Percentiles rank a stretch among this genome's conserved stretches.
Conservation (phyloP, 352 stramenopile genomes). For the Phytophthora citricola region DNA sequence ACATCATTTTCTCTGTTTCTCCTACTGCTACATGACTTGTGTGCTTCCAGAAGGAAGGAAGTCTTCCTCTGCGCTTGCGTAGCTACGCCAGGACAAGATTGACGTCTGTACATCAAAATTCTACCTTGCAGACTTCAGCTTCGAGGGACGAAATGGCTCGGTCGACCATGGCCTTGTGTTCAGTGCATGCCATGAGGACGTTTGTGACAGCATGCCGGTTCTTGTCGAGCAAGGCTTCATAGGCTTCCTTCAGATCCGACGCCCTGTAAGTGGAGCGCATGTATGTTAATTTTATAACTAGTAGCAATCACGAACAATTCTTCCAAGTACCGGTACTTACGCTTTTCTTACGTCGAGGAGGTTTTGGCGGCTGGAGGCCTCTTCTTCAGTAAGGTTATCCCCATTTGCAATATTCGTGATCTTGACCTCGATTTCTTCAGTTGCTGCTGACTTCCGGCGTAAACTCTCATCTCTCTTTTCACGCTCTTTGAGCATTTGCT, state of each 20-base stretch:
- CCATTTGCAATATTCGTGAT: conserved; percentile 76
- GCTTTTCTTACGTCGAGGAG: conserved; percentile 59
- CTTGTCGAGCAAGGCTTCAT: conserved; percentile 61
- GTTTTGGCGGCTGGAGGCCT: conserved; percentile 46
- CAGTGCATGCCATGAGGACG: conserved; percentile 65
- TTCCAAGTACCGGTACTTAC: conserved; percentile 38
- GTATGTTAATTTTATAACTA: too few relatives aligned
- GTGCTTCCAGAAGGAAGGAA: conserved; percentile 10
- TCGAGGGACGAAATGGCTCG: conserved; percentile 67
- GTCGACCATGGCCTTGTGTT: conserved; percentile 73
- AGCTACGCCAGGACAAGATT: not conserved
- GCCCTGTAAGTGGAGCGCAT: conserved; percentile 35
- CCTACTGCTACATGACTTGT: conserved; percentile 26
- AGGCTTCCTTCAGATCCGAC: conserved; percentile 53
- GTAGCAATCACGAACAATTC: too few relatives aligned
- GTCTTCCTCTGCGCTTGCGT: conserved; percentile 19
- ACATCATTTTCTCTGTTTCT: conserved; percentile 35
- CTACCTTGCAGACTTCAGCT: conserved; percentile 56
- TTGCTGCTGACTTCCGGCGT: conserved; percentile 52
- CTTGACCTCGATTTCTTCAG: conserved; percentile 75
- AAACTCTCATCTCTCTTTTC: conserved; percentile 51
- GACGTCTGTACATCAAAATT: conserved; percentile 40
- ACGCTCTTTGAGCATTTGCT: conserved; percentile 61
- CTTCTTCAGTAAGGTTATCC: conserved; percentile 54
- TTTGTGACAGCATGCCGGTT: conserved; percentile 69